Evolutionary conservation across 495 filamentous ascomycete genomes (phyloP).

Genomic region (Trichoderma erinaceum): DNA sequence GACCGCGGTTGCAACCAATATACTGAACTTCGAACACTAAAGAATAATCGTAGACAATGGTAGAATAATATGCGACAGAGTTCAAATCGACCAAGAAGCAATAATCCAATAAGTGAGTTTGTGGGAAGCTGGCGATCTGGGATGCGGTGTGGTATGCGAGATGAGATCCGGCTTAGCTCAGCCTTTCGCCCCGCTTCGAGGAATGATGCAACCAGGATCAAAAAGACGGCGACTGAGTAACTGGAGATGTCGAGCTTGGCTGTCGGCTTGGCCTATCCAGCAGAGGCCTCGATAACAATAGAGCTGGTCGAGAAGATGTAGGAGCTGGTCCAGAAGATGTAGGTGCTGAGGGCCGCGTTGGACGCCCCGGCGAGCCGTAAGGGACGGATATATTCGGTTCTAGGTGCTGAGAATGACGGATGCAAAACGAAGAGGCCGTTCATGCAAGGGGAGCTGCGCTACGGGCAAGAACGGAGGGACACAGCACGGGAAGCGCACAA

Average conservation of each 20-base stretch:
- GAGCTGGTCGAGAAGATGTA: background rate
- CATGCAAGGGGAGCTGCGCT: conserved; percentile 1
- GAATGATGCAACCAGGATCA: conserved; percentile 2
- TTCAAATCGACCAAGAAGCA: background rate
- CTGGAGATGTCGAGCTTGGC: background rate
- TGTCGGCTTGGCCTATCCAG: background rate
- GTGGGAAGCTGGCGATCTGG: background rate
- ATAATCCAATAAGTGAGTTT: background rate
- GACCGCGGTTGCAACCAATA: background rate
- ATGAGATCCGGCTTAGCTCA: background rate
- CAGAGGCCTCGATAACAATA: background rate
- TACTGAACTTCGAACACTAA: background rate
- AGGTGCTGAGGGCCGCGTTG: background rate
- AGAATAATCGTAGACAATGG: background rate
- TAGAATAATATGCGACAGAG: background rate
- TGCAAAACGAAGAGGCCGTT: conserved; percentile 7
- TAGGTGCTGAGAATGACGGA: conserved; percentile 5
- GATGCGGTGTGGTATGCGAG: conserved; percentile 2
- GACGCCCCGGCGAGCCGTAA: background rate
- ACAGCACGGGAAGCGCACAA: too few species aligned
- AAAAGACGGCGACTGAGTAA: background rate
- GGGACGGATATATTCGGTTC: background rate
- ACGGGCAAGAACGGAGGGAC: conserved; percentile 4
- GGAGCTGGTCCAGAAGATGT: background rate
- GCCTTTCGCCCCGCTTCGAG: conserved; percentile 5